phyloP scores from a whole-genome alignment of 2,329 filamentous ascomycete species.

The Aspergillus fijiensis region DNA sequence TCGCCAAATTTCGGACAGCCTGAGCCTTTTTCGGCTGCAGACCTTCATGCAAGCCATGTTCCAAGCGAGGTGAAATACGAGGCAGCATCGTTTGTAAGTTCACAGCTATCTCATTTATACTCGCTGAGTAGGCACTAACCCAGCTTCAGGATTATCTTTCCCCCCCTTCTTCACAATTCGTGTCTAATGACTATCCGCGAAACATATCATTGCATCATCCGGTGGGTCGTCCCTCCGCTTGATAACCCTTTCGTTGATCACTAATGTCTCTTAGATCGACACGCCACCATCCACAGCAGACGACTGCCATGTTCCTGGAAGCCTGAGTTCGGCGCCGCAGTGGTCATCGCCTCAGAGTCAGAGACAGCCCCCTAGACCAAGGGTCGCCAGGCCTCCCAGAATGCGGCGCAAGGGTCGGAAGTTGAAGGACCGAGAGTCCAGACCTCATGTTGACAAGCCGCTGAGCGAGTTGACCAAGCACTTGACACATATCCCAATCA shows the following conservation, averaged over 20 bases:
- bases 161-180: conserved; percentile 12
- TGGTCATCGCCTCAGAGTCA: conserved; percentile 21
- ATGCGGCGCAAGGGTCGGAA: conserved; percentile 14
- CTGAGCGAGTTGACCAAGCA: conserved; percentile 34
- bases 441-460: conserved; percentile 19
- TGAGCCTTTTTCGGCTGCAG: conserved; percentile 8
- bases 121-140: background rate
- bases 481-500: conserved; percentile 57
- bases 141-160: conserved; percentile 11
- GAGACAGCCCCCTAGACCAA: conserved; percentile 13
- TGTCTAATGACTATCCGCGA: conserved; percentile 19
- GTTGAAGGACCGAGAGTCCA: conserved; percentile 6
- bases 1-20: conserved; percentile 13
- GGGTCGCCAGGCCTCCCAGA: conserved; percentile 15
- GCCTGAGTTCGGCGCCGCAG: conserved; percentile 14
- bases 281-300: conserved; percentile 28
- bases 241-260: conserved; percentile 16
- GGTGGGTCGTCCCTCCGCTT: conserved; percentile 19
- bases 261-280: conserved; percentile 20
- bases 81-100: conserved; percentile 21
- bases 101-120: background rate
- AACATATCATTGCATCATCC: conserved; percentile 20
- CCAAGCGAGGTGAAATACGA: conserved; percentile 11
- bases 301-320: conserved; percentile 16
- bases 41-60: conserved; percentile 2